phyloP scores from a whole-genome alignment of 75 land plant genomes.

The Isoetes taiwanensis region DNA sequence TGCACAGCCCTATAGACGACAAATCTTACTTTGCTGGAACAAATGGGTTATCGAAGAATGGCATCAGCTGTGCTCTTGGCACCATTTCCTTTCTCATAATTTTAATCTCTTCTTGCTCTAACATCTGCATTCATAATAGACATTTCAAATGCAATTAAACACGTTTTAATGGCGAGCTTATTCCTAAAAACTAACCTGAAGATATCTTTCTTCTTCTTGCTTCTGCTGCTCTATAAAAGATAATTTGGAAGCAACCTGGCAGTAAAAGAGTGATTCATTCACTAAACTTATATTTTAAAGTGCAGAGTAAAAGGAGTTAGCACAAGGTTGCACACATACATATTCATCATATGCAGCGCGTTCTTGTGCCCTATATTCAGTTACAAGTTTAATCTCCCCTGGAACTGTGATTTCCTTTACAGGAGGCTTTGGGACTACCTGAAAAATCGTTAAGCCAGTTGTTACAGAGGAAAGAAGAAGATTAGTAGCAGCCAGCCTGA shows the following conservation, averaged over 20 bases:
- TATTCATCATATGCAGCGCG: slow-evolving; percentile 56
- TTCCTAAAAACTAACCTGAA: slow-evolving; percentile 26
- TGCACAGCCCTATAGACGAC: neutral
- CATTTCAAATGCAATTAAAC: no score
- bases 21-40: slow-evolving; percentile 46
- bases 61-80: slow-evolving; percentile 84
- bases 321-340: slow-evolving; percentile 18
- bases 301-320: neutral
- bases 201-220: slow-evolving; percentile 37
- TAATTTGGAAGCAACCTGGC: slow-evolving; percentile 48
- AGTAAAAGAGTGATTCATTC: no score
- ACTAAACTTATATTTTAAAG: no score
- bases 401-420: slow-evolving; percentile 50
- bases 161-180: neutral
- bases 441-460: no score
- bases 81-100: slow-evolving; percentile 72
- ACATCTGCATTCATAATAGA: no score
- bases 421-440: slow-evolving; percentile 35
- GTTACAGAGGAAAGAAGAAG: neutral
- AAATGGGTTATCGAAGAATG: slow-evolving; percentile 70
- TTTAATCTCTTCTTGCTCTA: slow-evolving; percentile 70
- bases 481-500: no score
- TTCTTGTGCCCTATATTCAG: slow-evolving; percentile 42
- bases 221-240: slow-evolving; percentile 32
- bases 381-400: slow-evolving; percentile 43